Conservation (phyloP, 257 asterid species). For the Craterostigma plantagineum region DNA sequence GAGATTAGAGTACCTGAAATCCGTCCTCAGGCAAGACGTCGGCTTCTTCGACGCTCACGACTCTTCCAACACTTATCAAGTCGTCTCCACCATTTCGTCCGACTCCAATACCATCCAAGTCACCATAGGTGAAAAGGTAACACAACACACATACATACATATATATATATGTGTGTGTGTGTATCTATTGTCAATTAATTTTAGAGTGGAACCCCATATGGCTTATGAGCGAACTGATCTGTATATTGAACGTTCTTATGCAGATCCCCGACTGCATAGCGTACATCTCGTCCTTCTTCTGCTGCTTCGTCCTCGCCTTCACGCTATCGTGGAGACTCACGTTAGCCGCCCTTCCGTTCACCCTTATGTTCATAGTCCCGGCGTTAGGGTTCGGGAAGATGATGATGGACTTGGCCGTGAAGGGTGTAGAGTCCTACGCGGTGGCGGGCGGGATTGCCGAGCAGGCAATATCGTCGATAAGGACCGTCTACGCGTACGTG, state of each 20-base stretch:
- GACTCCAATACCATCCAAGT: slow-evolving; percentile 77
- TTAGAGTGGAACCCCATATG: too few relatives aligned
- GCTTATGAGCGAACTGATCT: too few relatives aligned
- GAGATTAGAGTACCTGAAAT: slow-evolving; percentile 51
- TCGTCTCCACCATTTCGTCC: slow-evolving; percentile 59
- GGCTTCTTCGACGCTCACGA: slow-evolving; percentile 77
- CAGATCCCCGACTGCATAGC: slow-evolving; percentile 67
- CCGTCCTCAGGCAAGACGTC: slow-evolving; percentile 85
- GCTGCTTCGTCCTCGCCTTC: slow-evolving; percentile 47
- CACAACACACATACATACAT: too few relatives aligned
- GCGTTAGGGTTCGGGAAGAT: slow-evolving; percentile 74
- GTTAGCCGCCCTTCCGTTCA: slow-evolving; percentile 52
- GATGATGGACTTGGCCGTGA: slow-evolving; percentile 42
- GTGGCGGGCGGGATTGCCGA: slow-evolving; percentile 55
- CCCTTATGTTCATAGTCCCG: slow-evolving; percentile 51
- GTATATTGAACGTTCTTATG: too few relatives aligned
- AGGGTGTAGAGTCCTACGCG: slow-evolving; percentile 39
- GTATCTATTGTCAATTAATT: too few relatives aligned
- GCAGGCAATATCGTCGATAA: slow-evolving; percentile 63
- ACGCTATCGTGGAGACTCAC: slow-evolving; percentile 61
- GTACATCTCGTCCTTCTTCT: slow-evolving; percentile 49
- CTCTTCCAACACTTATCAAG: slow-evolving; percentile 65
- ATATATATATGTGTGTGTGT: too few relatives aligned
- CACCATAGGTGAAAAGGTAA: slow-evolving; percentile 84
- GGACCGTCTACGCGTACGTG: slow-evolving; percentile 75